These are phyloP conservation scores for Suhomyces taliae DNA, from an alignment of 1,139 yeast genomes.

Conservation along the genomic window DNA sequence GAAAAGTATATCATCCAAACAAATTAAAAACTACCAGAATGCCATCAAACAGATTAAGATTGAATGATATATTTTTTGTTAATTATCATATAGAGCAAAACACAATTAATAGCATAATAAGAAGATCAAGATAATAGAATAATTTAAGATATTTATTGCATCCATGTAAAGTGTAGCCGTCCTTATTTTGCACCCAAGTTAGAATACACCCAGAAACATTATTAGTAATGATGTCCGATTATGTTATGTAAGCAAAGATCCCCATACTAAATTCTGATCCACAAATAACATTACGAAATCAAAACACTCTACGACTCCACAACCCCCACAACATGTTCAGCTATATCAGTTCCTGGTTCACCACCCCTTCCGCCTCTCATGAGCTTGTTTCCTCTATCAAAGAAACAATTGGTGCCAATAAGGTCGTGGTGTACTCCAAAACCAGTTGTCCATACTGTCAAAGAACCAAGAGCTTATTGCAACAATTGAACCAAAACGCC, in stretches of 20 bases:
- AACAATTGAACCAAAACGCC: conserved; percentile 15
- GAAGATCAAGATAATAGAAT: too few relatives aligned
- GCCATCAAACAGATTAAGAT: too few relatives aligned
- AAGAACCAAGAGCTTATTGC: conserved; percentile 23
- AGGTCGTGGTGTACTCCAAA: conserved; percentile 27
- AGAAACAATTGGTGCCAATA: conserved; percentile 17
- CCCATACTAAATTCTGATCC: too few relatives aligned
- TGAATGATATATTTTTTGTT: too few relatives aligned
- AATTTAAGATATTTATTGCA: too few relatives aligned
- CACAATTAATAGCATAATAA: too few relatives aligned
- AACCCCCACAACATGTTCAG: conserved; percentile 9
- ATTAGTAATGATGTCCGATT: too few relatives aligned
- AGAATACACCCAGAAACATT: too few relatives aligned
- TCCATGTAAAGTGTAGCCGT: too few relatives aligned
- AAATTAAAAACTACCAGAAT: neutral
- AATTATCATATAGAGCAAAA: too few relatives aligned
- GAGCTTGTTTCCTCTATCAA: conserved; percentile 21
- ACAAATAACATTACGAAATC: too few relatives aligned
- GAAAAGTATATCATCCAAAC: neutral
- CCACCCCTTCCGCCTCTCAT: conserved; percentile 16
- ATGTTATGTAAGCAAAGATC: neutral
- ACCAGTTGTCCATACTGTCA: conserved; percentile 33
- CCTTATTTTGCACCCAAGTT: too few relatives aligned
- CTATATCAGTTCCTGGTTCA: conserved; percentile 14
- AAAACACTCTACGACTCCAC: neutral